Conservation (phyloP, 352 stramenopile genomes). For the Phytopythium sindhum region DNA sequence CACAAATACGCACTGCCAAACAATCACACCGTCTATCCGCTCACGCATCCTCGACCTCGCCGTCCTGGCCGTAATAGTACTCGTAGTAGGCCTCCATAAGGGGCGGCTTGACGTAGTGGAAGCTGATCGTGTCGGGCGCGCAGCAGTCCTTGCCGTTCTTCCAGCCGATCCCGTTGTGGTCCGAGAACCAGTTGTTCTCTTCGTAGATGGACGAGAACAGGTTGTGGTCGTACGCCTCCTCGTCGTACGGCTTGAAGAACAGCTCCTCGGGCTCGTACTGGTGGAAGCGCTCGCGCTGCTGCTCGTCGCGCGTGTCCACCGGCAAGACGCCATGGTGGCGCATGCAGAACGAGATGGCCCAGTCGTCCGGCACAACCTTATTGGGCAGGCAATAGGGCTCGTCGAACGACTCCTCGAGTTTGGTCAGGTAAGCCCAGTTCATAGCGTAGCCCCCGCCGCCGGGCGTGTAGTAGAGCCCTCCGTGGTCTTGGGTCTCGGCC, state of each 20-base stretch:
- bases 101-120: constrained; percentile 85
- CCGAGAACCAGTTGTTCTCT: constrained; percentile 88
- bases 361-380: constrained; percentile 77
- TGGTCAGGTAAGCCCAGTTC: constrained; percentile 79
- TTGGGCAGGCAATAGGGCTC: constrained; percentile 69
- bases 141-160: constrained; percentile 75
- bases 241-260: constrained; percentile 64
- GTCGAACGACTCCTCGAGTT: constrained; percentile 65
- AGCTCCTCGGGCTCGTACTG: constrained; percentile 78
- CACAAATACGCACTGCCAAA: neutral
- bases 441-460: constrained; percentile 80
- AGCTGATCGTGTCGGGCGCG: constrained; percentile 73
- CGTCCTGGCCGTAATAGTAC: constrained; percentile 59
- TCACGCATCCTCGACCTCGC: neutral
- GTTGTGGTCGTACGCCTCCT: constrained; percentile 64
- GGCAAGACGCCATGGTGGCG: constrained; percentile 59
- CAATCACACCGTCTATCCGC: neutral
- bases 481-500: constrained; percentile 36
- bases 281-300: constrained; percentile 78
- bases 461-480: constrained; percentile 80
- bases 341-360: constrained; percentile 88
- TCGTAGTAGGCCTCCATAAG: constrained; percentile 85
- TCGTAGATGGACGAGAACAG: constrained; percentile 78
- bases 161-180: constrained; percentile 78
- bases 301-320: constrained; percentile 63